Evolutionary conservation across 768 basidiomycete species (phyloP), one percentile per base, ranked within the genome.

Genomic region (Tubosaeta sp.): DNA sequence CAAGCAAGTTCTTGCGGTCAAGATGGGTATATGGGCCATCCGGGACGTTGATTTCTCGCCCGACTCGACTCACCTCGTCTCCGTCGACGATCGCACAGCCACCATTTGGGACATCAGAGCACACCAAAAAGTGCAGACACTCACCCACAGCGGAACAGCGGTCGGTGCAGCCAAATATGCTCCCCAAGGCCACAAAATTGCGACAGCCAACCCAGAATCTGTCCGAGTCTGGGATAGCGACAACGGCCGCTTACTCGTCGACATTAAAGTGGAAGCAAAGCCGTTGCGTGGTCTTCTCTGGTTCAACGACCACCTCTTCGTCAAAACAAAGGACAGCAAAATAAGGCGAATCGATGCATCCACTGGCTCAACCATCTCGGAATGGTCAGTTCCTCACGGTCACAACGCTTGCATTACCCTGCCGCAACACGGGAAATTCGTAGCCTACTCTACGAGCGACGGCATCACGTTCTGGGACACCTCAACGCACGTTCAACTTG

Each of bases 31-130:
- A 27, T 27, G 27, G 27, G 9, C 27, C 6, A 27, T 27, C 27
- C 9, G 9, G 10, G 49, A 16, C 2, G 44, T 52, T 13, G 50
- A 55, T 24, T 46, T 55, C 36, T 55, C 53, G 2, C 49, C 34
- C 2, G 49, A 51, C 32, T 39, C 39, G 22, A 42, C 38, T 18
- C 25, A 30, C 2, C 22, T 55, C 34, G 29, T 54, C 40, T 1
- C 10, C 0, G 45, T 11, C 0, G 36, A 19, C 5, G 2, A 6
- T 0, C 0, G 1, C 19, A 31, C 22, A 4, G 41, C 41, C 8
- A 27, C 24, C 3, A 11, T 54, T 1, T 48, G 46, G 47, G 31
- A 48, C 31, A 2, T 53, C 10, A 5, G 21, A 4, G 11, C 43
- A 1, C 3, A 21, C 27, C 1, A 38, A 24, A 18, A 11, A 25